Base-by-base conservation (phyloP, 2,329 filamentous ascomycete genomes). In the Ceratocystis papillata region DNA sequence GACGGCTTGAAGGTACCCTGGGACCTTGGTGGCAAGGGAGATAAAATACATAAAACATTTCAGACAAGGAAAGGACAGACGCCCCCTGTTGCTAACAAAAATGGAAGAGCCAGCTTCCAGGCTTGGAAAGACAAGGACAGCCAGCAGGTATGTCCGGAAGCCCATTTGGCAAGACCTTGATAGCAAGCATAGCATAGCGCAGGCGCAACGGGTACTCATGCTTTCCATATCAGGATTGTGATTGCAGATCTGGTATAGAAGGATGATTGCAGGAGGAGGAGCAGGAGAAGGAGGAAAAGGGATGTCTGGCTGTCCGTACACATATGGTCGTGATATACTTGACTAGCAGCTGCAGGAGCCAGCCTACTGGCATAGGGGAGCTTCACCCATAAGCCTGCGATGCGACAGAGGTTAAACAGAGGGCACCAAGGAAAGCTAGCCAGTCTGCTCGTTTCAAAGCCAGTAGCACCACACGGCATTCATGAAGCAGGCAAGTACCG, bases 21-120 rank as follows among this genome's bases (percentile, higher is more conserved):
- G 25, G 55, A 25, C 48, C 20, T 15, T 53, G 28, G 33, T 37
- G 55, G 33, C 55, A 37, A 59, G 55, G 55, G 53, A n/a, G 55
- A 37, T 59, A 59, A 59, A 59, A 59, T 59, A 59, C 22, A 37
- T 59, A 22, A 59, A 59, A 37, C n/a, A 6, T 7, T n/a, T n/a
- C 3, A 4, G 25, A 30, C 15, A n/a, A 12, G 25, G 22, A 30
- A n/a, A 33, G 25, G 12, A 59, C 25, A 6, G 33, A 20, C 8
- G 1, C 28, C 55, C 25, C 28, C 17, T 30, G 55, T 37, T 59
- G 7, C 48, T 53, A 15, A 28, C 22, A 53, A 53, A 15, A 28
- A 41, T 41, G 37, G 37, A 12, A 53, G 25, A 28, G 48, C 10
- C 48, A 50, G 48, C 48, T 50, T 50, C 37, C 48, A 50, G 22